phyloP scores from a whole-genome alignment of 495 filamentous ascomycete genomes.

The Melanomma pulvis-pyrius region DNA sequence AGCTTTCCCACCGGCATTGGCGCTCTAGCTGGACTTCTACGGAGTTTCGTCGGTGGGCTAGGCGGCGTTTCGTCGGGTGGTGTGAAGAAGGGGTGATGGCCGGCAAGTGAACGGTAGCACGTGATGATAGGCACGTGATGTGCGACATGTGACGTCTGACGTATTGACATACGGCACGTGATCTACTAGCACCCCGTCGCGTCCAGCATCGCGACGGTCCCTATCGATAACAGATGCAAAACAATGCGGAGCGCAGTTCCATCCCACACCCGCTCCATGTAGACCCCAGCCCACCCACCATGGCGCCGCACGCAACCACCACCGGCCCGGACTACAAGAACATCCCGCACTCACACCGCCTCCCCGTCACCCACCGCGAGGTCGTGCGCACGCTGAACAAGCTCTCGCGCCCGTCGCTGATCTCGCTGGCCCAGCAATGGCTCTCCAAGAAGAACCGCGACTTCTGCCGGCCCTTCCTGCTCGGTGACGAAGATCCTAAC shows the following conservation, averaged over 20 bases:
- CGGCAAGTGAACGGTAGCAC: no score
- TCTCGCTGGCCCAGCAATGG: constrained; percentile 74
- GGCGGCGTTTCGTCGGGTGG: no score
- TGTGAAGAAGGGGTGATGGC: no score
- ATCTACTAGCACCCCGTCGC: background rate
- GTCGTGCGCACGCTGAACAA: constrained; percentile 67
- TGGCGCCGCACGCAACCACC: constrained; percentile 54
- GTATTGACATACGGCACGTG: background rate
- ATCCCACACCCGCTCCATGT: background rate
- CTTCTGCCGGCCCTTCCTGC: constrained; percentile 59
- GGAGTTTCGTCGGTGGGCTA: no score
- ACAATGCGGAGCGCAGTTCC: constrained; percentile 10
- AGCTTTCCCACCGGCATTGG: no score
- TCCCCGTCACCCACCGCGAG: constrained; percentile 64
- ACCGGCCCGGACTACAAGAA: constrained; percentile 46
- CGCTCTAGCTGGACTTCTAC: no score
- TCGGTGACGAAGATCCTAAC: constrained; percentile 46
- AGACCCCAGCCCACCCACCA: constrained; percentile 16
- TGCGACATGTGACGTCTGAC: background rate
- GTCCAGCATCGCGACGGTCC: constrained; percentile 2
- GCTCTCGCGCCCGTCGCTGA: constrained; percentile 69
- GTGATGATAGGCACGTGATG: no score
- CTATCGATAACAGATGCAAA: constrained; percentile 27
- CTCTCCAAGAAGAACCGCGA: constrained; percentile 63
- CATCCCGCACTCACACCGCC: constrained; percentile 55